Conservation (phyloP, 768 basidiomycete species). For the Amylocystis lapponica region DNA sequence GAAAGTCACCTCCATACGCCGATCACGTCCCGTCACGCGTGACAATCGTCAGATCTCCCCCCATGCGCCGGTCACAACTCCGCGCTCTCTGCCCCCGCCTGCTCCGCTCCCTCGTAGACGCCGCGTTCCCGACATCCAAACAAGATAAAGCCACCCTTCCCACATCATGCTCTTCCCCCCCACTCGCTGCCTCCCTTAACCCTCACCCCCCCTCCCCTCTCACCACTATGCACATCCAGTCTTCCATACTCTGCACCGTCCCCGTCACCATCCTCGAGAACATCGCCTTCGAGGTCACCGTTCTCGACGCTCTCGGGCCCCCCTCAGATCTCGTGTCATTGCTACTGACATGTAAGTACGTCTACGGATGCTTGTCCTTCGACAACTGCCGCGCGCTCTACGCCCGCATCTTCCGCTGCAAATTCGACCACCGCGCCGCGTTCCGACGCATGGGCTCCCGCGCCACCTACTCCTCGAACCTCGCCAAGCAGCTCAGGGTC, state of each 20-base stretch:
- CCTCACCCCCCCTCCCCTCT: not conserved
- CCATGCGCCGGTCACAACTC: not conserved
- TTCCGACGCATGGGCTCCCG: conserved; percentile 42
- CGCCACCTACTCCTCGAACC: conserved; percentile 31
- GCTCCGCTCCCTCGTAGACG: not conserved
- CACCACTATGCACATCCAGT: conserved; percentile 10
- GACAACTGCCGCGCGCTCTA: conserved; percentile 36
- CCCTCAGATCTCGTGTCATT: conserved; percentile 45
- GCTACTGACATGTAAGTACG: conserved; percentile 34
- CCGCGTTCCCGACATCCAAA: too few species aligned
- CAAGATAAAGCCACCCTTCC: too few species aligned
- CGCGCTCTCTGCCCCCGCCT: not conserved
- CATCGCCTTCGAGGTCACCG: conserved; percentile 46
- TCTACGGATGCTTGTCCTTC: conserved; percentile 33
- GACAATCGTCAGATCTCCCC: conserved; percentile 1
- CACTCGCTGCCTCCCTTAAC: not conserved
- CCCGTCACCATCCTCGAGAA: conserved; percentile 41
- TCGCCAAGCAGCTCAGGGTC: conserved; percentile 34
- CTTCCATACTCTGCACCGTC: conserved; percentile 27
- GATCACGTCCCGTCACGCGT: too few species aligned
- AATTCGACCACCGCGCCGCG: conserved; percentile 52
- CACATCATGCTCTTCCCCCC: not conserved
- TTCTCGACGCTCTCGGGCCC: conserved; percentile 36
- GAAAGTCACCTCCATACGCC: too few species aligned
- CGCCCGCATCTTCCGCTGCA: conserved; percentile 45